phyloP scores from a whole-genome alignment of 2,329 filamentous ascomycete genomes.

The Colletotrichum sp. region DNA sequence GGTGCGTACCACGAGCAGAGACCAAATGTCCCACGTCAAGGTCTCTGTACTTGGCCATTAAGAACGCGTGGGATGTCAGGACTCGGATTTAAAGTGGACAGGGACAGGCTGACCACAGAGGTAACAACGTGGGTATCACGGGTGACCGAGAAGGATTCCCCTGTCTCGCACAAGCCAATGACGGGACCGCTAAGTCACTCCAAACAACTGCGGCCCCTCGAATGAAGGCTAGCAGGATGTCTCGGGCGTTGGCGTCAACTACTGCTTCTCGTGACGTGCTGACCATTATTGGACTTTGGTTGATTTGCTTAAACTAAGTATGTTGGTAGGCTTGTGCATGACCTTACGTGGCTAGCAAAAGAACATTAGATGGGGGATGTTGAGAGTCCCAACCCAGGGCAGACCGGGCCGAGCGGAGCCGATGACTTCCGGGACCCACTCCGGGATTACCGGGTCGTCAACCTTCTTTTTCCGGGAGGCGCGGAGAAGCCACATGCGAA shows the following conservation, averaged over 20 bases:
- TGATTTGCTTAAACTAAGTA: background rate
- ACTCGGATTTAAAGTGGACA: background rate
- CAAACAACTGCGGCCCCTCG: background rate
- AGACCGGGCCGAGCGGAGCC: background rate
- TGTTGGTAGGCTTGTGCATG: background rate
- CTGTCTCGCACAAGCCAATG: background rate
- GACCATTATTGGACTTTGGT: background rate
- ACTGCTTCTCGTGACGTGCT: background rate
- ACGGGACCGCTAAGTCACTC: background rate
- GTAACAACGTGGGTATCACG: background rate
- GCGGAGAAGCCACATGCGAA: background rate
- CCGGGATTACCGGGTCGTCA: background rate
- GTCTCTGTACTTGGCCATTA: background rate
- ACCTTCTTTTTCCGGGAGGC: background rate
- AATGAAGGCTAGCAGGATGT: background rate
- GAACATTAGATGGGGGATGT: background rate
- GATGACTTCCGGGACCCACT: background rate
- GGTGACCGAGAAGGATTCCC: background rate
- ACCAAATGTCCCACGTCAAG: background rate
- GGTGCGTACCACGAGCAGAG: background rate
- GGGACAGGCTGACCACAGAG: background rate
- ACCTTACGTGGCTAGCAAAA: background rate
- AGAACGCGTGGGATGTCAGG: background rate
- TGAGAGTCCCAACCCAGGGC: background rate
- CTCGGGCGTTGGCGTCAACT: background rate